Percentiles rank a stretch among this genome's conserved stretches.
Evolutionary conservation across 1,284 basidiomycete species (phyloP).

Genomic region (Coniophora puteana): DNA sequence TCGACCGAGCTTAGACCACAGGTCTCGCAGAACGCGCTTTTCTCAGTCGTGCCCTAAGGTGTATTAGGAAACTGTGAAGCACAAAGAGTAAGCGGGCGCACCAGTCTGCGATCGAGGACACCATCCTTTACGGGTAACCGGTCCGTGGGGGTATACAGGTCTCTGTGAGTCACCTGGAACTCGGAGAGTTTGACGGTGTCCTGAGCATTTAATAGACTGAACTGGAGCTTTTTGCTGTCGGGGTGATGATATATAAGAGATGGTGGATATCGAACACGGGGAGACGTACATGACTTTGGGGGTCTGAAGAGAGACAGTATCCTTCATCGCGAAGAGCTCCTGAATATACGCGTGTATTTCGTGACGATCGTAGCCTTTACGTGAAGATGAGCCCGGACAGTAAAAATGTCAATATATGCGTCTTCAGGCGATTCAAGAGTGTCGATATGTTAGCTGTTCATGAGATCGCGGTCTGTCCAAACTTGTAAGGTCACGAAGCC

Average conservation of each 20-base stretch:
- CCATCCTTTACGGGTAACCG: slow-evolving; percentile 87
- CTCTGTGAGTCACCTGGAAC: slow-evolving; percentile 90
- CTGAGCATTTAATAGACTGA: slow-evolving; percentile 87
- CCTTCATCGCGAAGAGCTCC: slow-evolving; percentile 64
- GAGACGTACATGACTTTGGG: slow-evolving; percentile 86
- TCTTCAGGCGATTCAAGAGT: too few relatives aligned
- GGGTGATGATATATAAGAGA: slow-evolving; percentile 12
- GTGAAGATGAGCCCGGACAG: too few relatives aligned
- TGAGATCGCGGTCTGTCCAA: too few relatives aligned
- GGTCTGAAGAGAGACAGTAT: slow-evolving; percentile 81
- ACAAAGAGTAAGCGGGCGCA: slow-evolving; percentile 33
- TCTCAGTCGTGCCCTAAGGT: slow-evolving; percentile 89
- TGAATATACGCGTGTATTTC: too few relatives aligned
- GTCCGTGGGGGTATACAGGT: slow-evolving; percentile 82
- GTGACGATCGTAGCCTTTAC: too few relatives aligned
- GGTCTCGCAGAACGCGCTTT: slow-evolving; percentile 90
- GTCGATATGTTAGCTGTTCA: too few relatives aligned
- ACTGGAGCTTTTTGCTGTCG: slow-evolving; percentile 90
- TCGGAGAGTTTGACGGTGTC: slow-evolving; percentile 93
- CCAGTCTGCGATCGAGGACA: slow-evolving; percentile 85
- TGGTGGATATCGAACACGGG: not conserved
- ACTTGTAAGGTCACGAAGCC: too few relatives aligned
- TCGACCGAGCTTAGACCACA: slow-evolving; percentile 92
- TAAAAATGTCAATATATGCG: not conserved
- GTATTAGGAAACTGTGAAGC: slow-evolving; percentile 5